These are phyloP conservation scores for Limonomyces culmigenus DNA, from an alignment of 1,284 basidiomycete genomes.

Conservation along the genomic window DNA sequence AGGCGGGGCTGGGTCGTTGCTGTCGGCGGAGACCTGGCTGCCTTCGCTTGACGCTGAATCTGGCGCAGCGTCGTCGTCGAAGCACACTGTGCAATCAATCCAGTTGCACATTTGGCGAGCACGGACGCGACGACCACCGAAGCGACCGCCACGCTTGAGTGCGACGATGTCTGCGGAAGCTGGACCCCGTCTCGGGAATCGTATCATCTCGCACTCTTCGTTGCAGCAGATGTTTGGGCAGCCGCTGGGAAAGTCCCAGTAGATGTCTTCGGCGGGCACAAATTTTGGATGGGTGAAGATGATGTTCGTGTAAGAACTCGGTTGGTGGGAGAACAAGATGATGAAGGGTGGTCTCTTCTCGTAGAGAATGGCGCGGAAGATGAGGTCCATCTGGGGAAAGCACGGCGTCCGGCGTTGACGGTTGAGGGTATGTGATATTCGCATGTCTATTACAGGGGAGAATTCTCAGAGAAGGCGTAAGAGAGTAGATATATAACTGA, in stretches of 20 bases:
- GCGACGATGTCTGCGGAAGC: conserved; percentile 42
- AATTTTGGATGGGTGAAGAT: conserved; percentile 53
- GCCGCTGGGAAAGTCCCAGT: conserved; percentile 57
- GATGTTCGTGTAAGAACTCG: conserved; percentile 62
- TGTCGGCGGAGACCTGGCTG: conserved; percentile 25
- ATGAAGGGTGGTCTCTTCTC: conserved; percentile 59
- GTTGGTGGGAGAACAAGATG: conserved; percentile 59
- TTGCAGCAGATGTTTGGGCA: conserved; percentile 61
- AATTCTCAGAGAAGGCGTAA: background rate
- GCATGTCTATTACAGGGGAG: conserved; percentile 30
- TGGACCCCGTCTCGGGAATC: conserved; percentile 46
- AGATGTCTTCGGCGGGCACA: conserved; percentile 54
- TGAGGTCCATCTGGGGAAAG: conserved; percentile 62
- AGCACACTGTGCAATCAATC: conserved; percentile 51
- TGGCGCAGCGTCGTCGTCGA: conserved; percentile 24
- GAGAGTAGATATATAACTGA: conserved; percentile 14
- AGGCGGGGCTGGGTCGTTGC: conserved; percentile 3
- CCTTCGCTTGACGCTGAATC: conserved; percentile 8
- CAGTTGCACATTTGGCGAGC: conserved; percentile 58
- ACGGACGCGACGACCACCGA: conserved; percentile 17
- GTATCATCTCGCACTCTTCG: conserved; percentile 65
- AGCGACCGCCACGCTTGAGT: conserved; percentile 32
- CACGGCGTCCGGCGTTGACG: conserved; percentile 51
- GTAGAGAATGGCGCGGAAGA: conserved; percentile 49
- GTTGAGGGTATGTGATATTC: conserved; percentile 42